A percentile compares a stretch with the other conserved stretches of the same genome.
These are phyloP conservation scores for Schizonepeta tenuifolia DNA, from an alignment of 257 asterid species.

Conservation along the genomic window DNA sequence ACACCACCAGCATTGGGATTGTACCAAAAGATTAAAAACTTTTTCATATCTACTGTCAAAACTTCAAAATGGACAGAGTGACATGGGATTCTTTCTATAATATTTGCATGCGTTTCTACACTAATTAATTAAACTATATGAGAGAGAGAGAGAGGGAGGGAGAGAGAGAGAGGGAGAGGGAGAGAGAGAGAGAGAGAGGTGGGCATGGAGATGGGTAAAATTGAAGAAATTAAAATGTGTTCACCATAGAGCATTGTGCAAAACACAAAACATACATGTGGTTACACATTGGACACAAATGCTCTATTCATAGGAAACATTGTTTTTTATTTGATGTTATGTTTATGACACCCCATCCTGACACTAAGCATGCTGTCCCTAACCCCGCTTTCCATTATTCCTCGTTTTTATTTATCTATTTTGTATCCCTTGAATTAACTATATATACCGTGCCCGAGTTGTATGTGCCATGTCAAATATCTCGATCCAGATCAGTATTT, in stretches of 20 bases:
- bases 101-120: constrained; percentile 42
- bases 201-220: constrained; percentile 48
- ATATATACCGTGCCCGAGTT: too few species aligned
- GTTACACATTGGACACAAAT: constrained; percentile 47
- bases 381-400: constrained; percentile 16
- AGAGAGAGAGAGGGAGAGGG: neutral
- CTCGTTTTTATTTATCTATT: neutral
- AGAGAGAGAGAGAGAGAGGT: constrained; percentile 14
- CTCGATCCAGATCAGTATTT: too few species aligned
- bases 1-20: constrained; percentile 39
- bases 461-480: too few species aligned
- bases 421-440: neutral
- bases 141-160: neutral
- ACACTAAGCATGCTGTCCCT: constrained; percentile 40
- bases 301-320: constrained; percentile 46
- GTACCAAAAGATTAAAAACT: constrained; percentile 54
- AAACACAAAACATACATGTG: constrained; percentile 32
- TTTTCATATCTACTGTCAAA: constrained; percentile 43
- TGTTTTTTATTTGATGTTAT: constrained; percentile 44
- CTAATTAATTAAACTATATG: neutral
- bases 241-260: constrained; percentile 32
- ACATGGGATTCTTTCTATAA: constrained; percentile 37
- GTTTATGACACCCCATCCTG: constrained; percentile 35
- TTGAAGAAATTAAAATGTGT: constrained; percentile 31
- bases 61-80: constrained; percentile 39